These are phyloP conservation scores for Priceomyces carsonii DNA, from an alignment of 805 yeast species.

Conservation along the genomic window DNA sequence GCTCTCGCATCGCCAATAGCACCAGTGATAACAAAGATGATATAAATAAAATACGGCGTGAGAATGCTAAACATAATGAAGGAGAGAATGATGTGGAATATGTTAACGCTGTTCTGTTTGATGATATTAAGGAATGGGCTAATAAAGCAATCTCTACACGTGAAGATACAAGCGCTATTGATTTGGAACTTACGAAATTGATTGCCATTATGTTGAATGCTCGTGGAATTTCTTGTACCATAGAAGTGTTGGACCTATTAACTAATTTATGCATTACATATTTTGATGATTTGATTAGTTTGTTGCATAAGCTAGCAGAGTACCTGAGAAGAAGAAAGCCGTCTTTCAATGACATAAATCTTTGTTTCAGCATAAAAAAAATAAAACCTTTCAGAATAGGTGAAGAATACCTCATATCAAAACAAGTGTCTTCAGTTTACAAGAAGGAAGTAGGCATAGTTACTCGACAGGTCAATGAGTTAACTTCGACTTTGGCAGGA, in stretches of 20 bases:
- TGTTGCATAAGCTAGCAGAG: constrained; percentile 53
- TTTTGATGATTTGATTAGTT: constrained; percentile 35
- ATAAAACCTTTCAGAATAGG: constrained; percentile 42
- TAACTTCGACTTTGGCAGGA: constrained; percentile 18
- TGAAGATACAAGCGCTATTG: constrained; percentile 18
- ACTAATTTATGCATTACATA: constrained; percentile 29
- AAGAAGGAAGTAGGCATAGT: constrained; percentile 9
- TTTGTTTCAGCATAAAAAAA: constrained; percentile 45
- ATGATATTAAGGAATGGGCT: no score
- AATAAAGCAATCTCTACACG: constrained; percentile 1
- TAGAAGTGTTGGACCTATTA: constrained; percentile 29
- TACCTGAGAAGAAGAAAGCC: constrained; percentile 62
- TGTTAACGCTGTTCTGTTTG: no score
- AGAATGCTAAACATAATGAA: background rate
- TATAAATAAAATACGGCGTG: background rate
- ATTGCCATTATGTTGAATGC: constrained; percentile 27
- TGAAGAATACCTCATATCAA: constrained; percentile 30
- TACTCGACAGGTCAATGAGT: constrained; percentile 7
- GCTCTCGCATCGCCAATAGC: no score
- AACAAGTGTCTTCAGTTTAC: constrained; percentile 15
- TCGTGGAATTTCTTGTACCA: constrained; percentile 20
- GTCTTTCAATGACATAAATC: constrained; percentile 49
- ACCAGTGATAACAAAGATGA: background rate
- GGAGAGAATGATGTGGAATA: background rate
- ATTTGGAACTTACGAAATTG: constrained; percentile 27